Evolutionary conservation across 257 asterid species (phyloP).

Genomic region (Craterostigma plantagineum): DNA sequence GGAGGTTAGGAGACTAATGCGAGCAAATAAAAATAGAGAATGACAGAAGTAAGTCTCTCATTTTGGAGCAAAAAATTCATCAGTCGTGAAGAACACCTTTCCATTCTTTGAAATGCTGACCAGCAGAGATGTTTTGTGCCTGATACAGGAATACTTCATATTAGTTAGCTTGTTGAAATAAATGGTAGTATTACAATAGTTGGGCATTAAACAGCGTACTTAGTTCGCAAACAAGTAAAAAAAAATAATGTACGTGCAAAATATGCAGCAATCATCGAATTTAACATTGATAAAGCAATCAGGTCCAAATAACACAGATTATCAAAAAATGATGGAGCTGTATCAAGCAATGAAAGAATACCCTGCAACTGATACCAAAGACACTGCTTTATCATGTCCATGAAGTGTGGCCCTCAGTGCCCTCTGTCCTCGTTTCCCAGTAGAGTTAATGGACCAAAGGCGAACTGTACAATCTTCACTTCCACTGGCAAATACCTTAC

Average conservation of each 20-base stretch:
- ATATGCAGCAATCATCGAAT: too few relatives aligned
- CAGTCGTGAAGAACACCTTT: conserved; percentile 27
- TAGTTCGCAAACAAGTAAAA: conserved; percentile 1
- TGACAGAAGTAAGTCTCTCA: neutral
- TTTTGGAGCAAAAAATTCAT: neutral
- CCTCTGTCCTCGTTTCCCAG: conserved; percentile 56
- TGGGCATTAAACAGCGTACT: neutral
- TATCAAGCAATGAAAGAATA: conserved; percentile 7
- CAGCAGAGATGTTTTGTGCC: conserved; percentile 56
- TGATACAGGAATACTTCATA: conserved; percentile 16
- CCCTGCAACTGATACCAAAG: conserved; percentile 58
- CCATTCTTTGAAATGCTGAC: conserved; percentile 64
- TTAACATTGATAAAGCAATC: too few relatives aligned
- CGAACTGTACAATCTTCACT: conserved; percentile 78
- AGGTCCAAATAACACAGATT: neutral
- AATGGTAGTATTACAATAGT: neutral
- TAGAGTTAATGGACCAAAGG: conserved; percentile 58
- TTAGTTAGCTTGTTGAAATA: neutral
- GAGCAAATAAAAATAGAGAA: neutral
- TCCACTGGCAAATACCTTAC: conserved; percentile 61
- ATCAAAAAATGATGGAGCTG: neutral
- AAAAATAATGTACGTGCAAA: too few relatives aligned
- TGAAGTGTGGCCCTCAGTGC: conserved; percentile 55
- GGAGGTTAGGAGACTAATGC: too few relatives aligned
- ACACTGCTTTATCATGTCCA: conserved; percentile 69